Conservation (phyloP, 148 eudicot genomes). For the Camellia japonica region DNA sequence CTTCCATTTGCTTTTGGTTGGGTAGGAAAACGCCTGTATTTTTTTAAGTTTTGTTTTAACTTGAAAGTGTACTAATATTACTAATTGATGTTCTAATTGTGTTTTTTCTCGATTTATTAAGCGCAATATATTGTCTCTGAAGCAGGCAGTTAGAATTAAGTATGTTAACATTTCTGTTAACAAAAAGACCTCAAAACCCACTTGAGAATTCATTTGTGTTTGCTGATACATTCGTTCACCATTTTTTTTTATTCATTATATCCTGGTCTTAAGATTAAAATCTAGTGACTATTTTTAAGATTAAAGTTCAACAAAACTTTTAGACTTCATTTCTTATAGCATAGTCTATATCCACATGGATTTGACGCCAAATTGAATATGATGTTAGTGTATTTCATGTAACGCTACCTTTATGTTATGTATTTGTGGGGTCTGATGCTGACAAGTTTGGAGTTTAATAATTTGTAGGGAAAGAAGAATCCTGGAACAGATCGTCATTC, state of each 20-base stretch:
- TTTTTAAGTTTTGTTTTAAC: too few species aligned
- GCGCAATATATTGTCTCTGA: background rate
- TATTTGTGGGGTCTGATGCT: too few species aligned
- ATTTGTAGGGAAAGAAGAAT: constrained; percentile 81
- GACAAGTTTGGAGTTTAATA: background rate
- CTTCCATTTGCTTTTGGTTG: constrained; percentile 98
- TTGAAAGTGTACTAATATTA: background rate
- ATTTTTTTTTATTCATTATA: background rate
- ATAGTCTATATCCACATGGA: too few species aligned
- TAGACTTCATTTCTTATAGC: background rate
- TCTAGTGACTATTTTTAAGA: background rate
- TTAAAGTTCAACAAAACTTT: background rate
- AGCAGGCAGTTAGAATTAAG: constrained; percentile 3
- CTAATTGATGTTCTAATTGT: too few species aligned
- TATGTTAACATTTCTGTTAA: background rate
- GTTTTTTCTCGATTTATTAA: background rate
- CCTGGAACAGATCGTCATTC: constrained; percentile 75
- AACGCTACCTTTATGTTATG: too few species aligned
- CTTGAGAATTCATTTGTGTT: background rate
- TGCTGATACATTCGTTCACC: background rate
- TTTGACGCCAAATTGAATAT: too few species aligned
- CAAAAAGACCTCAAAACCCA: background rate
- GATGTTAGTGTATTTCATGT: too few species aligned
- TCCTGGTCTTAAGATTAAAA: background rate
- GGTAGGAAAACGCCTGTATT: constrained; percentile 38